A percentile compares a stretch with the other conserved stretches of the same genome.
phyloP scores from a whole-genome alignment of 2,329 filamentous ascomycete species.

The Fusarium virguliforme region DNA sequence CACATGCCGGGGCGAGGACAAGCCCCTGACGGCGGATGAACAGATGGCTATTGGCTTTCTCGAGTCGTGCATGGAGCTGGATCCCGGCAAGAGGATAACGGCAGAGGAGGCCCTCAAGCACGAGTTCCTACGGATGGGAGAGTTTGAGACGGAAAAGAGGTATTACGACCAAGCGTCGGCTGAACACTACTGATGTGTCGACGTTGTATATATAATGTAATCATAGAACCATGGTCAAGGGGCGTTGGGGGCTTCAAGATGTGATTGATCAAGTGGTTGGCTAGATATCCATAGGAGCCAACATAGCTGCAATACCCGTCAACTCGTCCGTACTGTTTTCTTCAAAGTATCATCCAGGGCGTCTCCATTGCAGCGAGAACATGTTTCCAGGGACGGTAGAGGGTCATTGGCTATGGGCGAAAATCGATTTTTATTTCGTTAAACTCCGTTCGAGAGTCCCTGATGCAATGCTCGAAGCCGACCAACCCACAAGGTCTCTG shows the following conservation, averaged over 20 bases:
- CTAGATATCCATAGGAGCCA: constrained; percentile 40
- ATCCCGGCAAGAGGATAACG: constrained; percentile 81
- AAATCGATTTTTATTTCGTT: constrained; percentile 61
- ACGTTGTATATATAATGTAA: constrained; percentile 39
- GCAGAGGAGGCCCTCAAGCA: constrained; percentile 82
- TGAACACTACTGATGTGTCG: constrained; percentile 26
- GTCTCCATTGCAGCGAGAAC: constrained; percentile 14
- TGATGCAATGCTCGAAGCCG: constrained; percentile 63
- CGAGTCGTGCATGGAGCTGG: constrained; percentile 80
- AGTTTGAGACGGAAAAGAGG: constrained; percentile 64
- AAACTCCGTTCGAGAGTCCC: constrained; percentile 60
- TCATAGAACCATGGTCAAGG: constrained; percentile 34
- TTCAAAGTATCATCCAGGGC: background rate
- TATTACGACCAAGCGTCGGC: constrained; percentile 53
- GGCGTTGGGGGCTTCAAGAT: constrained; percentile 39
- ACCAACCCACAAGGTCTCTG: constrained; percentile 52
- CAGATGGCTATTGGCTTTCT: constrained; percentile 82
- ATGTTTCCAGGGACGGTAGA: background rate
- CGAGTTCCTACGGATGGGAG: constrained; percentile 70
- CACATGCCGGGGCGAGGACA: constrained; percentile 79
- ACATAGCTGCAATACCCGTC: constrained; percentile 37
- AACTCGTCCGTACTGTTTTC: constrained; percentile 17
- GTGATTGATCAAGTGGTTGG: constrained; percentile 31
- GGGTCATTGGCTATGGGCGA: constrained; percentile 52
- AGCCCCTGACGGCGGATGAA: constrained; percentile 76